Evolutionary conservation across 805 yeast genomes (phyloP).

Genomic region (Starmerella tilneyi): DNA sequence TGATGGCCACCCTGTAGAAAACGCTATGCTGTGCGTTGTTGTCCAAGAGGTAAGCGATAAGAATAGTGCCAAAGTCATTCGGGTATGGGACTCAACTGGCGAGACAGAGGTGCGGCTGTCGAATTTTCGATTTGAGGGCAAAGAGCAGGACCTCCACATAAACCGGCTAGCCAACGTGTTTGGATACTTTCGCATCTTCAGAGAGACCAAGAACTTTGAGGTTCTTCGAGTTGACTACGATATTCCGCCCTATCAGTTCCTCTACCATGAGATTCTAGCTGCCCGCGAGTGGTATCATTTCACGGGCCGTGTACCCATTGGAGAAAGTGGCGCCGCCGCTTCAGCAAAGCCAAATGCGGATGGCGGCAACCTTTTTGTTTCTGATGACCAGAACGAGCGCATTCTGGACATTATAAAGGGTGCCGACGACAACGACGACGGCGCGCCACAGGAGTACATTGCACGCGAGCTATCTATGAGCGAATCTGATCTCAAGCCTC

Average conservation of each 20-base stretch:
- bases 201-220: conserved; percentile 42
- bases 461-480: conserved; percentile 15
- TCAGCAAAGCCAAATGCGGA: not conserved
- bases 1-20: conserved; percentile 45
- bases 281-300: conserved; percentile 38
- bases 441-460: conserved; percentile 14
- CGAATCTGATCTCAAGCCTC: not conserved
- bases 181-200: conserved; percentile 40
- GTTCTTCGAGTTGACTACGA: conserved; percentile 39
- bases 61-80: conserved; percentile 39
- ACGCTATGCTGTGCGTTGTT: conserved; percentile 49
- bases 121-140: conserved; percentile 32
- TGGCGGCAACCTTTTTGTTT: conserved; percentile 13
- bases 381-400: conserved; percentile 8
- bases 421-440: conserved; percentile 17
- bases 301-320: conserved; percentile 22
- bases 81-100: conserved; percentile 63
- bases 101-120: conserved; percentile 45
- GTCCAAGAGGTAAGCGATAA: conserved; percentile 37
- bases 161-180: conserved; percentile 42
- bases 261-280: conserved; percentile 53
- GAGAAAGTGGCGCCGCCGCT: not conserved
- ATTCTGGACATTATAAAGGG: conserved; percentile 13
- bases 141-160: conserved; percentile 26
- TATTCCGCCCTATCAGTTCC: conserved; percentile 38